Conservation (phyloP, 2,329 filamentous ascomycete genomes). For the Stachybotrys chlorohalonatus region DNA sequence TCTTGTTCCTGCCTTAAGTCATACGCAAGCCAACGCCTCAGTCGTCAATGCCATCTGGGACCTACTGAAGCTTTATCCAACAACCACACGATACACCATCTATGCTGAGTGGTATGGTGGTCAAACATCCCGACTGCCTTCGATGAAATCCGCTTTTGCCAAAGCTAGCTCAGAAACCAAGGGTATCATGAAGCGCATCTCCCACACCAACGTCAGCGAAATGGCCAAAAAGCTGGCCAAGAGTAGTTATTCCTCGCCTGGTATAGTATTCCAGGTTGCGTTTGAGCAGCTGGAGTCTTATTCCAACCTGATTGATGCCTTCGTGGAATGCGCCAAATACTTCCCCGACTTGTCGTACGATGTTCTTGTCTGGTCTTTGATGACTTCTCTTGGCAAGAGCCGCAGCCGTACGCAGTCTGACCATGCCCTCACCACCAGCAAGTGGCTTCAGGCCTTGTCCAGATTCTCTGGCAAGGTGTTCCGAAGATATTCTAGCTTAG, state of each 20-base stretch:
- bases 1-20: conserved; percentile 79
- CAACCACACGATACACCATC: conserved; percentile 70
- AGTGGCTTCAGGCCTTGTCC: conserved; percentile 84
- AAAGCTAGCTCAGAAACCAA: conserved; percentile 70
- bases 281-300: conserved; percentile 90
- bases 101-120: conserved; percentile 92
- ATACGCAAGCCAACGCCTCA: conserved; percentile 76
- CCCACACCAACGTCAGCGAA: conserved; percentile 72
- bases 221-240: conserved; percentile 89
- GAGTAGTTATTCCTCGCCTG: conserved; percentile 83
- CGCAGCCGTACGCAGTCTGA: conserved; percentile 54
- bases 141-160: conserved; percentile 71
- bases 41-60: conserved; percentile 81
- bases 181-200: conserved; percentile 80
- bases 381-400: conserved; percentile 61
- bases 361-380: conserved; percentile 83
- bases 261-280: conserved; percentile 82
- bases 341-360: conserved; percentile 92
- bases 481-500: conserved; percentile 74
- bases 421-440: conserved; percentile 67
- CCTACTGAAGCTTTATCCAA: conserved; percentile 70
- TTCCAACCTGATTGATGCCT: conserved; percentile 86
- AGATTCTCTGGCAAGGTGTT: conserved; percentile 89
- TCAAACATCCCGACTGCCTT: conserved; percentile 63
- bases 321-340: conserved; percentile 90